phyloP scores from a whole-genome alignment of 139 green algal species.

The Chlorella sorokiniana region DNA sequence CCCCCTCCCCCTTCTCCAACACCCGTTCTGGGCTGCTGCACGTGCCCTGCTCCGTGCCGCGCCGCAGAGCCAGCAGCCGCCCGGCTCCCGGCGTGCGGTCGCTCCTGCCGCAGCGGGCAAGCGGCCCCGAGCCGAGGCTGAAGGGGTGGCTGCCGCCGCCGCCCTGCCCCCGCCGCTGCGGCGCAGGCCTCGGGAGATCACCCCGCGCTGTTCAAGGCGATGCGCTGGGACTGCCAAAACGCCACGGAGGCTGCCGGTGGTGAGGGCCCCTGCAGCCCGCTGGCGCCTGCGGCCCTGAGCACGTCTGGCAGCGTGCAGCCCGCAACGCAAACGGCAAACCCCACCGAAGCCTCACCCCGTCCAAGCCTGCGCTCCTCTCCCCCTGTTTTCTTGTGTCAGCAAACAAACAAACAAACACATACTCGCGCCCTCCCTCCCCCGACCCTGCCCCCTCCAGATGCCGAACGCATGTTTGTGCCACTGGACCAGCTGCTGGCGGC shows the following conservation, averaged over 20 bases:
- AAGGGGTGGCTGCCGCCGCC: background rate
- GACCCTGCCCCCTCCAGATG: background rate
- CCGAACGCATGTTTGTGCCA: background rate
- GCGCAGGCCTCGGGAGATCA: constrained; percentile 6
- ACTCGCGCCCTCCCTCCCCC: background rate
- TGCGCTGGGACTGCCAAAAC: constrained; percentile 13
- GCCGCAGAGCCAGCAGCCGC: no score
- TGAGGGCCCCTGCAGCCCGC: background rate
- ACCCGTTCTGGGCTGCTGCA: no score
- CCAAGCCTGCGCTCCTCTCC: no score
- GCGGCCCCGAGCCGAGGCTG: no score
- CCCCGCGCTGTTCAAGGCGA: background rate
- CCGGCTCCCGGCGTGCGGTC: no score
- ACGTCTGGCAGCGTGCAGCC: background rate
- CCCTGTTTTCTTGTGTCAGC: no score
- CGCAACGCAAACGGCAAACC: background rate
- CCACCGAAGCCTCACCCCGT: no score
- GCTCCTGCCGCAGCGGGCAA: no score
- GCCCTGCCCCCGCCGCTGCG: background rate
- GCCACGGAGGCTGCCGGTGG: background rate
- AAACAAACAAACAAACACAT: background rate
- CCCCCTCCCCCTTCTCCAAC: no score
- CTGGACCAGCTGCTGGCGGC: background rate
- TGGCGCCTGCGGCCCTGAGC: background rate
- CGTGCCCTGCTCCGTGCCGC: no score